Percentiles rank a stretch among this genome's conserved stretches.
Conservation (phyloP, 345 rosid species). For the Dipteronia dyeriana region DNA sequence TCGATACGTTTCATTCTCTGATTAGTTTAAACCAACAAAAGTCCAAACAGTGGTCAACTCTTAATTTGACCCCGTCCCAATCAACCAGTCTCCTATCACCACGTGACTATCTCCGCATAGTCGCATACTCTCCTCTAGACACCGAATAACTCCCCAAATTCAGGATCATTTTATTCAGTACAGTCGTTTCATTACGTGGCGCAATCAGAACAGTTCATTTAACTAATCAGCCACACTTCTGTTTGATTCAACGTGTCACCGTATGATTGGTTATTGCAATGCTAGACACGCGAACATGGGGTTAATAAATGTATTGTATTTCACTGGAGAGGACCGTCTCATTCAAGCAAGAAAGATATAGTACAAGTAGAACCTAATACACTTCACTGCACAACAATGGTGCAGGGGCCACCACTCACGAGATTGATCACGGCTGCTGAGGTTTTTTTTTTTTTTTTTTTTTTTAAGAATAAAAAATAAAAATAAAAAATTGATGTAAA, state of each 20-base stretch:
- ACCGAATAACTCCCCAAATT: neutral
- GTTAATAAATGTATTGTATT: neutral
- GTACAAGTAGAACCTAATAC: neutral
- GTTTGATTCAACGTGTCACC: neutral
- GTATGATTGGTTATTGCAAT: neutral
- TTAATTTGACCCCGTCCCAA: neutral
- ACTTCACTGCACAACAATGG: neutral
- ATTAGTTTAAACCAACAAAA: neutral
- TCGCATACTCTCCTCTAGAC: neutral
- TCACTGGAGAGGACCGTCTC: neutral
- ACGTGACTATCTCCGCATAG: neutral
- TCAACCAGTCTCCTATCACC: neutral
- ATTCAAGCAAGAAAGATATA: neutral
- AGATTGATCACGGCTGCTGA: neutral
- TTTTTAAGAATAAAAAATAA: neutral
- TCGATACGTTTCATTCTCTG: conserved; percentile 4
- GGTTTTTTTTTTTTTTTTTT: neutral
- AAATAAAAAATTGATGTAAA: neutral
- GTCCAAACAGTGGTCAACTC: neutral
- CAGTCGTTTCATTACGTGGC: neutral
- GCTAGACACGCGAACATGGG: neutral
- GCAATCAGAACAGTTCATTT: neutral
- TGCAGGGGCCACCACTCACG: conserved; percentile 17
- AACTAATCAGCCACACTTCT: neutral
- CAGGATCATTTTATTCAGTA: neutral